Evolutionary conservation across 108 stramenopile species (phyloP).

Genomic region (Cyclotella baltica): DNA sequence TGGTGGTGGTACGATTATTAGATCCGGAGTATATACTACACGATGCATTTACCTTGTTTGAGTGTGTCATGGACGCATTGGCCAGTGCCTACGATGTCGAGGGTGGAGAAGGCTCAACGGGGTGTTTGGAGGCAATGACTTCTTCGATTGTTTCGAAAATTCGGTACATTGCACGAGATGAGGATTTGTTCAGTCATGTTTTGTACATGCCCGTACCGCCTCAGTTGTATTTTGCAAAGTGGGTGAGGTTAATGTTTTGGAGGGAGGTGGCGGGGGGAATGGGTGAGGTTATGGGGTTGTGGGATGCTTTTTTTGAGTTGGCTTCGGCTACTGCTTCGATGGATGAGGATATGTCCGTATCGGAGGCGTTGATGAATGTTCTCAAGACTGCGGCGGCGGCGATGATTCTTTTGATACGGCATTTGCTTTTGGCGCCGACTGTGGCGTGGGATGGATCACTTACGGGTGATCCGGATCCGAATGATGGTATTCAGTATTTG

Average conservation of each 20-base stretch:
- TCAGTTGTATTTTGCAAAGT: conserved; percentile 60
- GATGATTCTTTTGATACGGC: conserved; percentile 67
- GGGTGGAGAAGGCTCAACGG: conserved; percentile 30
- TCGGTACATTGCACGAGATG: conserved; percentile 62
- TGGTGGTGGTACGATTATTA: conserved; percentile 50
- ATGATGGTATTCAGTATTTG: conserved; percentile 57
- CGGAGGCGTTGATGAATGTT: conserved; percentile 60
- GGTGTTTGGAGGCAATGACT: conserved; percentile 60
- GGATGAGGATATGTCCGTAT: conserved; percentile 35
- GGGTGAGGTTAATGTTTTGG: conserved; percentile 81
- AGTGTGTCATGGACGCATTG: conserved; percentile 63
- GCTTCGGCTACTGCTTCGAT: conserved; percentile 27
- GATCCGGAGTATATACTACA: conserved; percentile 54
- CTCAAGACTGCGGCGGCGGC: conserved; percentile 72
- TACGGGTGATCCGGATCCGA: conserved; percentile 50
- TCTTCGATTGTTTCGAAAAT: conserved; percentile 66
- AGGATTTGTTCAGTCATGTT: conserved; percentile 53
- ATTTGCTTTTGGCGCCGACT: conserved; percentile 49
- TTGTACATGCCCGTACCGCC: conserved; percentile 49
- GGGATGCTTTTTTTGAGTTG: conserved; percentile 67
- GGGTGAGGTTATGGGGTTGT: conserved; percentile 49
- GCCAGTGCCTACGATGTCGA: conserved; percentile 72
- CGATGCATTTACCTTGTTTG: conserved; percentile 66
- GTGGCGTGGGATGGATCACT: conserved; percentile 32
- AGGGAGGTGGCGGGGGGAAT: conserved; percentile 65